Base-by-base conservation (phyloP, 2,329 filamentous ascomycete genomes). In the Claviceps maximensis region DNA sequence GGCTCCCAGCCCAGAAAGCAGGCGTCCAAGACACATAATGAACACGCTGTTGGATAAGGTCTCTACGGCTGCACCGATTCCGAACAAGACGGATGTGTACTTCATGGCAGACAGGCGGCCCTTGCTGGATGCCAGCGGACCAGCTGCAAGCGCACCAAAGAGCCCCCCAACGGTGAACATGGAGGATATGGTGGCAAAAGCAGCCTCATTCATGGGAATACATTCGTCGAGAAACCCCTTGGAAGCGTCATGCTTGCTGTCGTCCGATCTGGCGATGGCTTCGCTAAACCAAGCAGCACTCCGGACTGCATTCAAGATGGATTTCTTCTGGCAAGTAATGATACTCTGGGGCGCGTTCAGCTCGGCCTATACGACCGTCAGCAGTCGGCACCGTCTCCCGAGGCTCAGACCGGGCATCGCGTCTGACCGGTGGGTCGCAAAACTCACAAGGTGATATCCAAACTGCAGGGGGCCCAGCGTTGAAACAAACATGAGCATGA, bases 341-440 rank as follows among this genome's bases (percentile, higher is more conserved):
- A 94, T 88, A 74, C 90, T 85, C 76, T 96, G 85, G 9, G 93
- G 93, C 9, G 91, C 89, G 67, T 98, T 98, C 57, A 98, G 80
- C 68, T 97, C 93, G 60, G 89, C 87, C 90, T 67, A 44, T 50
- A 15, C 33, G 51, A 31, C 33, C 4, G 17, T 53, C 15, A 53
- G 47, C 15, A 29, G 13, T n/a, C n/a, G n/a, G n/a, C n/a, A n/a
- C n/a, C n/a, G n/a, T n/a, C n/a, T n/a, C n/a, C 23, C 23, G 4
- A 15, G 13, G 44, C 17, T 10, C 17, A 19, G 25, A 10, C 12
- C 17, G 5, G 42, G 13, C 1, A 17, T 12, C 31, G 15, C 36
- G 4, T 21, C 19, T n/a, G n/a, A 19, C 21, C n/a, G 13, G 19
- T 27, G 19, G n/a, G n/a, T 12, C 19, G 23, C 23, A 21, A 40